phyloP scores from a whole-genome alignment of 768 basidiomycete genomes.

The Mycena latifolia region DNA sequence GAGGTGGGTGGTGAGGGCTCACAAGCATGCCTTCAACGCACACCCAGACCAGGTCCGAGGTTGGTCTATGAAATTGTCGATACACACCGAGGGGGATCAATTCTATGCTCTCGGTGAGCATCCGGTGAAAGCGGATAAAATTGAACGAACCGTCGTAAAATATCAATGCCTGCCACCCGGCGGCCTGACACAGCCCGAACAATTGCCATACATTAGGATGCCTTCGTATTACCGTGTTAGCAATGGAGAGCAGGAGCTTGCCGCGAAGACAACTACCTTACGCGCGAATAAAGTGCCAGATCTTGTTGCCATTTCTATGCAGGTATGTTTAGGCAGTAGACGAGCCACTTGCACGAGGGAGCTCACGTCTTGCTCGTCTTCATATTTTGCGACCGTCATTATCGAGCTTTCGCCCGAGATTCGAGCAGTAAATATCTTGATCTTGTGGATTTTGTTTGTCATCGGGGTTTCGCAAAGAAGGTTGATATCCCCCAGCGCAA shows the following conservation, averaged over 20 bases:
- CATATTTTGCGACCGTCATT: constrained; percentile 24
- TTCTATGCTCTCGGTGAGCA: not conserved
- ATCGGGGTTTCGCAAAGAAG: constrained; percentile 18
- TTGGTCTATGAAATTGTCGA: constrained; percentile 2
- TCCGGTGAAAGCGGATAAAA: not conserved
- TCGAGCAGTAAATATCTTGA: no score
- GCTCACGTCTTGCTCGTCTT: constrained; percentile 4
- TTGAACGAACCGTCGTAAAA: constrained; percentile 16
- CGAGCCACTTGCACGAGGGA: no score
- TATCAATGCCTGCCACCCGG: no score
- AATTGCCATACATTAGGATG: no score
- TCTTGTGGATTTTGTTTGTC: not conserved
- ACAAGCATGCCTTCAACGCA: constrained; percentile 5
- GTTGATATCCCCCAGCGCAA: constrained; percentile 25
- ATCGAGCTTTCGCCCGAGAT: no score
- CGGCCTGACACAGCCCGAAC: no score
- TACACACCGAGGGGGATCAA: constrained; percentile 2
- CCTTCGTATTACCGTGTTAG: not conserved
- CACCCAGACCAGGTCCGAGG: not conserved
- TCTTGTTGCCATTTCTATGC: constrained; percentile 11
- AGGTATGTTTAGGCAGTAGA: not conserved
- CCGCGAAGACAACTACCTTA: not conserved
- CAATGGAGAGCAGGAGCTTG: not conserved
- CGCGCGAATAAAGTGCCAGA: constrained; percentile 2
- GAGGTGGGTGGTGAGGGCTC: not conserved